These are phyloP conservation scores for Corylus americana DNA, from an alignment of 306 rosid genomes.

Conservation along the genomic window DNA sequence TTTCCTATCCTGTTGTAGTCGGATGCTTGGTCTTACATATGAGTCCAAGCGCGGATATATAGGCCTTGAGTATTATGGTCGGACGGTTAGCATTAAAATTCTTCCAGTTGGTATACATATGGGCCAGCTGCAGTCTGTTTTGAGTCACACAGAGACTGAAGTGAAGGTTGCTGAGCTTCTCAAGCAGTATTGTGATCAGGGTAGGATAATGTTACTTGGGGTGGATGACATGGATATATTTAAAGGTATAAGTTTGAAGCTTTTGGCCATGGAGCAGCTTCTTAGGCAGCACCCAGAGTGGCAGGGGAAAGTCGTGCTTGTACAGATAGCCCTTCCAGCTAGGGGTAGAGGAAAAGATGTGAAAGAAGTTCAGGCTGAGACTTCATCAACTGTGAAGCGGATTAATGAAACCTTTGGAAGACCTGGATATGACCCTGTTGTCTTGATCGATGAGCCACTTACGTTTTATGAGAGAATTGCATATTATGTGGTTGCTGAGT, in stretches of 20 bases:
- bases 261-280: conserved; percentile 86
- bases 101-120: conserved; percentile 85
- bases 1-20: conserved; percentile 79
- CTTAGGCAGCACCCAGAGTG: conserved; percentile 66
- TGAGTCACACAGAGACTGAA: conserved; percentile 57
- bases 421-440: conserved; percentile 72
- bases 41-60: conserved; percentile 84
- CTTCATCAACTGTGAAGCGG: conserved; percentile 54
- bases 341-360: conserved; percentile 81
- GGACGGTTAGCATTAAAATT: conserved; percentile 81
- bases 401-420: conserved; percentile 63
- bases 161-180: conserved; percentile 62
- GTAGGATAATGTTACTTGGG: conserved; percentile 61
- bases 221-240: conserved; percentile 96
- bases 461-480: conserved; percentile 73
- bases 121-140: conserved; percentile 73
- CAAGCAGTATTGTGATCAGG: conserved; percentile 42
- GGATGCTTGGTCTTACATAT: conserved; percentile 79
- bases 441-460: conserved; percentile 71
- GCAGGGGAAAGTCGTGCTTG: conserved; percentile 68
- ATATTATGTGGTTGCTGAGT: conserved; percentile 77
- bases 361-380: conserved; percentile 68
- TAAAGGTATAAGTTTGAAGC: conserved; percentile 80
- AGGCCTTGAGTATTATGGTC: conserved; percentile 80
- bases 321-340: conserved; percentile 88